A percentile compares a stretch with the other conserved stretches of the same genome.
Conservation (phyloP, 106 monocot species). For the Dendrobium officinale region DNA sequence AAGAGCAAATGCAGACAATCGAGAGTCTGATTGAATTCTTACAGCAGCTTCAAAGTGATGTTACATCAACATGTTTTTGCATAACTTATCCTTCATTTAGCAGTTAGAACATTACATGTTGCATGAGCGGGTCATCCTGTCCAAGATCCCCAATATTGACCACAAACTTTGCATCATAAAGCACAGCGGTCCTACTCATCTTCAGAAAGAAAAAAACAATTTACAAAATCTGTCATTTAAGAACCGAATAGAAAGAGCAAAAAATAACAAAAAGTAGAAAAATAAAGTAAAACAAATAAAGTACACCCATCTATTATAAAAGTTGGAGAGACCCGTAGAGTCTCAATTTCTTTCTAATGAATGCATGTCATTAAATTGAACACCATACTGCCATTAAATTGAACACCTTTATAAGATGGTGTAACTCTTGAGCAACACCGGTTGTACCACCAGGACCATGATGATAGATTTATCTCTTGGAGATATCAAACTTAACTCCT, state of each 20-base stretch:
- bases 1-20: conserved; percentile 1
- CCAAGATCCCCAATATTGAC: conserved; percentile 46
- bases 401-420: too few species aligned
- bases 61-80: background rate
- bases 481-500: too few species aligned
- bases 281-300: conserved; percentile 2
- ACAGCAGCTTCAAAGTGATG: background rate
- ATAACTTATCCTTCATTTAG: background rate
- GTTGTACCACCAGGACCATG: too few species aligned
- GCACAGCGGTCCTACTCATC: conserved; percentile 40
- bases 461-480: too few species aligned
- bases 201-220: conserved; percentile 24
- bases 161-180: conserved; percentile 39
- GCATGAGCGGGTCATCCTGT: conserved; percentile 46
- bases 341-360: too few species aligned
- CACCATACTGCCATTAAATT: too few species aligned
- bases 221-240: background rate
- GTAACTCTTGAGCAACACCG: too few species aligned
- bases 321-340: too few species aligned
- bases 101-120: conserved; percentile 36
- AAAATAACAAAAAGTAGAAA: background rate
- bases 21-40: background rate
- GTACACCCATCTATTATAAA: background rate
- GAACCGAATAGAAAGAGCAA: background rate
- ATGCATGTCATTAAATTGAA: too few species aligned